These are phyloP conservation scores for Penicillium macrosclerotiorum DNA, from an alignment of 495 filamentous ascomycete genomes.

Conservation along the genomic window DNA sequence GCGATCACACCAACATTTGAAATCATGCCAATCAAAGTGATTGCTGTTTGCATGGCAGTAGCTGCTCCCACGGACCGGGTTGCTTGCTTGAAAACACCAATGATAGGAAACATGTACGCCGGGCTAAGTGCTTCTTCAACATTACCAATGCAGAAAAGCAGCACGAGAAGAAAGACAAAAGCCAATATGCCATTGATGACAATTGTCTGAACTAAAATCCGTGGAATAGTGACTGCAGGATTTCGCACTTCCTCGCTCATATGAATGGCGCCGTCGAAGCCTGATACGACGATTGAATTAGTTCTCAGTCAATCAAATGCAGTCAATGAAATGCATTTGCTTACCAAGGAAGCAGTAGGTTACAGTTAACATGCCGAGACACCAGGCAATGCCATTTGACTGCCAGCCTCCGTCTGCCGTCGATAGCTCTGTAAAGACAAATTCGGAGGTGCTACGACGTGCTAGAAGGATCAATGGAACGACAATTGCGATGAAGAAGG, in stretches of 20 bases:
- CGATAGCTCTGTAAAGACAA: constrained; percentile 41
- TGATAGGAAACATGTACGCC: constrained; percentile 22
- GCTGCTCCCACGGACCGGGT: constrained; percentile 24
- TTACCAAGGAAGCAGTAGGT: constrained; percentile 29
- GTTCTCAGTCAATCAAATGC: no score
- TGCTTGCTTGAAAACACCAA: constrained; percentile 26
- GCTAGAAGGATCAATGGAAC: constrained; percentile 43
- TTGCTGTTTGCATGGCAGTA: constrained; percentile 22
- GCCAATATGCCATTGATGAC: constrained; percentile 37
- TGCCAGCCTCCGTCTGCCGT: constrained; percentile 31
- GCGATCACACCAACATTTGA: constrained; percentile 30
- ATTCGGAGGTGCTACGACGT: constrained; percentile 35
- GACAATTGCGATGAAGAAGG: constrained; percentile 43
- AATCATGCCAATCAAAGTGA: constrained; percentile 19
- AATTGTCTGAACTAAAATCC: constrained; percentile 32
- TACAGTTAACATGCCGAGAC: constrained; percentile 34
- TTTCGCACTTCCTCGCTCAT: constrained; percentile 41
- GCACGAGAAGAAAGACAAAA: constrained; percentile 34
- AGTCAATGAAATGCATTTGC: constrained; percentile 5
- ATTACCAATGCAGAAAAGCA: constrained; percentile 40
- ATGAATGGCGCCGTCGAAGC: constrained; percentile 30
- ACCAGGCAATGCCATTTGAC: constrained; percentile 38
- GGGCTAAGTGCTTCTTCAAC: constrained; percentile 27
- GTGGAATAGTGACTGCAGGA: constrained; percentile 30
- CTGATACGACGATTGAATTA: constrained; percentile 1